Evolutionary conservation across 106 monocot species (phyloP).

Genomic region (Triglochin maritima): DNA sequence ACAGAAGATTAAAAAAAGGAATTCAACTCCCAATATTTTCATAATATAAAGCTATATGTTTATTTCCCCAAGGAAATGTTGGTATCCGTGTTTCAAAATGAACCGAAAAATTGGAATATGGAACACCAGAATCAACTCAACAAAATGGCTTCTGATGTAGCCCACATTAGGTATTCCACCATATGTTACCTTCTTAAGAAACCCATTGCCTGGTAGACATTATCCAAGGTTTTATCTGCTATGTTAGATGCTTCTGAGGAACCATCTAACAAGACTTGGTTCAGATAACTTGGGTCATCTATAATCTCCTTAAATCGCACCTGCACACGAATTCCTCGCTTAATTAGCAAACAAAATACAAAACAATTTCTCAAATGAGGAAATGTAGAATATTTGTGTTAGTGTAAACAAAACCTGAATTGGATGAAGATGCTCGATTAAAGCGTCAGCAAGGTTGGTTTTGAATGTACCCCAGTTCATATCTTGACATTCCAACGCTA

Average conservation of each 20-base stretch:
- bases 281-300: slow-evolving; percentile 64
- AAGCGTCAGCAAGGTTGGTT: slow-evolving; percentile 52
- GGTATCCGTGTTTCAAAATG: neutral
- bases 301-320: slow-evolving; percentile 58
- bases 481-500: slow-evolving; percentile 56
- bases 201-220: slow-evolving; percentile 93
- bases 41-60: neutral
- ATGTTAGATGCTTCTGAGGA: slow-evolving; percentile 60
- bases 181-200: slow-evolving; percentile 54
- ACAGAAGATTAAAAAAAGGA: no score
- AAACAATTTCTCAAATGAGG: neutral
- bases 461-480: slow-evolving; percentile 98
- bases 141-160: no score
- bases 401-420: slow-evolving; percentile 47
- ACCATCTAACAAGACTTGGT: slow-evolving; percentile 56
- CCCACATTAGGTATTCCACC: neutral
- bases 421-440: slow-evolving; percentile 68
- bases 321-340: slow-evolving; percentile 19
- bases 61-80: neutral
- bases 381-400: neutral
- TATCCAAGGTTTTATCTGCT: slow-evolving; percentile 60
- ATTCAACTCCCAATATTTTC: neutral
- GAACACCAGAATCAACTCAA: neutral
- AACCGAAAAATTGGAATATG: neutral
- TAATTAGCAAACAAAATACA: neutral